Base-by-base conservation (phyloP, 2,329 filamentous ascomycete genomes). In the Neofusicoccum laricinum region DNA sequence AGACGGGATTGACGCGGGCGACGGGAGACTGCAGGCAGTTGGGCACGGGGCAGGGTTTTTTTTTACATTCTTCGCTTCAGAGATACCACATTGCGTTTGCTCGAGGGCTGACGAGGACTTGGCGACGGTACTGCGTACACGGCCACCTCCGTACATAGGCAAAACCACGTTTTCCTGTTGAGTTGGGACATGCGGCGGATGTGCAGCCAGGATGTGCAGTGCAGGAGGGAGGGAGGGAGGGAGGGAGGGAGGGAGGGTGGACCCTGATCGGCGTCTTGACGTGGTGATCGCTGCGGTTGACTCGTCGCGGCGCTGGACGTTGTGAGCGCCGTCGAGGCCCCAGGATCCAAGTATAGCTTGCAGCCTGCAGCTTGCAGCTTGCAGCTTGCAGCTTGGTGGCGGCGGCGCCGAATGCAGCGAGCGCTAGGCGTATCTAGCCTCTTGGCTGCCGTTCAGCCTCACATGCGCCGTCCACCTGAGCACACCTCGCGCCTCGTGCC, bases 361-460 rank as follows among this genome's bases (percentile, higher is more conserved):
- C n/a, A n/a, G n/a, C n/a, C n/a, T n/a, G n/a, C n/a, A n/a, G n/a
- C n/a, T n/a, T n/a, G n/a, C n/a, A n/a, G n/a, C n/a, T n/a, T n/a
- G n/a, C n/a, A n/a, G n/a, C n/a, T n/a, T n/a, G n/a, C n/a, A n/a
- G n/a, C n/a, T n/a, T n/a, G n/a, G n/a, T n/a, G n/a, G n/a, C n/a
- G n/a, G n/a, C n/a, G n/a, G n/a, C n/a, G n/a, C n/a, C n/a, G 19
- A 57, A 43, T 2, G 21, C 38, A 40, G 55, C 55, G 55, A 34
- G 40, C 25, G 55, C 55, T 59, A 59, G 30, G n/a, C 40, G 55
- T 14, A 12, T 19, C 15, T 10, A 8, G 53, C 38, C 32, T 21
- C 55, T 46, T 59, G 55, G 55, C 55, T 46, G 41, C 55, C 21
- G 10, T 59, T 46, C 55, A 59, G 55, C 55, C 55, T 59, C 55